These are phyloP conservation scores for Auriculariales sp. DNA, from an alignment of 768 basidiomycete species.

Conservation along the genomic window DNA sequence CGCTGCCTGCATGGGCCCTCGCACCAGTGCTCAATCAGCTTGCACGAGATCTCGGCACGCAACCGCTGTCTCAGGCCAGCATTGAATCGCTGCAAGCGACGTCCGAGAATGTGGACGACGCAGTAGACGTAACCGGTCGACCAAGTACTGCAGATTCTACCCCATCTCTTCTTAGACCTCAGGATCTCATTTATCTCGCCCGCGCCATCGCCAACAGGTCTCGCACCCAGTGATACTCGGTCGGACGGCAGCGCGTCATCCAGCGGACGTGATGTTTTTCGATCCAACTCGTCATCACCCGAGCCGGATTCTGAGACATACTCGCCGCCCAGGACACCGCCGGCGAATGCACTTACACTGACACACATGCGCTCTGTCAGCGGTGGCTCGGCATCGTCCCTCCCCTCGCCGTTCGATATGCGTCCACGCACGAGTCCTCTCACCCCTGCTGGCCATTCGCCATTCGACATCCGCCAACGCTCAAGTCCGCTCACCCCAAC, in stretches of 20 bases:
- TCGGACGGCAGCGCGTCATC: slow-evolving; percentile 34
- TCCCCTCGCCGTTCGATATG: background rate
- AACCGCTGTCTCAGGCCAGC: slow-evolving; percentile 54
- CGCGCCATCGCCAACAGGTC: slow-evolving; percentile 52
- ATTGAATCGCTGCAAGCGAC: slow-evolving; percentile 15
- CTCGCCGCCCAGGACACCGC: slow-evolving; percentile 15
- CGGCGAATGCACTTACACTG: slow-evolving; percentile 33
- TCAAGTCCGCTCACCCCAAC: background rate
- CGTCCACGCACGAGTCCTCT: no score
- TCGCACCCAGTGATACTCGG: slow-evolving; percentile 37
- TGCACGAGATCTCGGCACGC: slow-evolving; percentile 39
- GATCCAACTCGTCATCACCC: slow-evolving; percentile 13
- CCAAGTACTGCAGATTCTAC: slow-evolving; percentile 42
- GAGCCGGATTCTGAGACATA: slow-evolving; percentile 19
- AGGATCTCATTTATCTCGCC: slow-evolving; percentile 3
- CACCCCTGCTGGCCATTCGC: no score
- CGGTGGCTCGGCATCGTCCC: background rate
- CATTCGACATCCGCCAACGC: no score
- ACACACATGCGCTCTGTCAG: slow-evolving; percentile 10
- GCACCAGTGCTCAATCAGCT: slow-evolving; percentile 58
- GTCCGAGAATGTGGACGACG: background rate
- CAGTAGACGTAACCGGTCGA: slow-evolving; percentile 5
- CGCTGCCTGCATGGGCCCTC: slow-evolving; percentile 57
- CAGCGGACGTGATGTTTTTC: slow-evolving; percentile 17
- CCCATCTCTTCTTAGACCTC: slow-evolving; percentile 5